phyloP scores from a whole-genome alignment of 192 early-diverging fungal species.

The Coemansia asiatica region DNA sequence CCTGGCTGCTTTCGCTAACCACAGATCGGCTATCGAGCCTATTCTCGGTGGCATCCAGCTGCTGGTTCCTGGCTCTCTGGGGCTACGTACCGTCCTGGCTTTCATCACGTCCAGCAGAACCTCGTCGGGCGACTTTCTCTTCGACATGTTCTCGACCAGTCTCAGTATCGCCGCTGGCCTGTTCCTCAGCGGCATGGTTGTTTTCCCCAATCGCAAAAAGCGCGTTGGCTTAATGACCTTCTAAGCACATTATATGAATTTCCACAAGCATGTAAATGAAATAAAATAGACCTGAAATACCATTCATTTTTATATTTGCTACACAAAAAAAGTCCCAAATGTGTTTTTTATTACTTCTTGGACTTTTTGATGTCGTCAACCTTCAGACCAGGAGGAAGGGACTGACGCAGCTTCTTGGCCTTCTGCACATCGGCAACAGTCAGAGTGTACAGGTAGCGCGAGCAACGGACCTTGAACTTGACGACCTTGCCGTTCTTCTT shows the following conservation, averaged over 20 bases:
- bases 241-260: constrained; percentile 11
- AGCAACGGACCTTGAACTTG: constrained; percentile 99
- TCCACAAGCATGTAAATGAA: neutral
- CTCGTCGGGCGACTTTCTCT: constrained; percentile 56
- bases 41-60: constrained; percentile 79
- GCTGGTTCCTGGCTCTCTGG: constrained; percentile 81
- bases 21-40: constrained; percentile 72
- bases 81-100: constrained; percentile 63
- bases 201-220: constrained; percentile 59
- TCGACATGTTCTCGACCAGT: constrained; percentile 63
- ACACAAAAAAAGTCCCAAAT: neutral
- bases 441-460: constrained; percentile 97
- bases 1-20: constrained; percentile 69
- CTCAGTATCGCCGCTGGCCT: constrained; percentile 69
- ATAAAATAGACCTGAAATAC: too few species aligned
- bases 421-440: constrained; percentile 91
- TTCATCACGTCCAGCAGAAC: constrained; percentile 61
- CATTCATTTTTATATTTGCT: neutral
- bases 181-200: constrained; percentile 66
- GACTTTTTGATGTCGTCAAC: constrained; percentile 23
- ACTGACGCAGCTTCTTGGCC: constrained; percentile 94
- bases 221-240: constrained; percentile 55
- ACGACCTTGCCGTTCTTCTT: constrained; percentile 89
- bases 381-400: constrained; percentile 76
- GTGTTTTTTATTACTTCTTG: constrained; percentile 20